Evolutionary conservation across 306 rosid genomes (phyloP), one percentile per base, ranked within the genome.

Genomic region (Citrullus amarus): DNA sequence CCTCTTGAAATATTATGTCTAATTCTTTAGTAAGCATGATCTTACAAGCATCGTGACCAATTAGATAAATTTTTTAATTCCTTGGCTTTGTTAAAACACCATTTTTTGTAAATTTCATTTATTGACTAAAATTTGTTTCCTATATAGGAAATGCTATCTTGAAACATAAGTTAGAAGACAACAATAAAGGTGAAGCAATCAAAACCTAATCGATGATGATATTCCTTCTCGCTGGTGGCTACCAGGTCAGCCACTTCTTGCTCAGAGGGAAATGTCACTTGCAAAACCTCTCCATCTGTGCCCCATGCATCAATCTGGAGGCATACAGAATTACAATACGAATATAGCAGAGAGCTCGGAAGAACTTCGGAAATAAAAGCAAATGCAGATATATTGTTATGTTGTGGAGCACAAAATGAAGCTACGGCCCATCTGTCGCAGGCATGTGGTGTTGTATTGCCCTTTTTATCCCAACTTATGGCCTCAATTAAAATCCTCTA

Each of bases 271-370:
- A 89, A 75, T 20, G 6, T 60, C 62, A 94, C 82, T 84, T 86
- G 86, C 88, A 89, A 74, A 84, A 79, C 88, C 81, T 94, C 96
- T 80, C 96, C 98, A 85, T 94, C 98, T 76, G 76, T 84, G 77
- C 93, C 96, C 93, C 96, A 81, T 6, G 88, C 54, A 50, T 89
- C 97, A 88, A 89, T 84, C 98, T 94, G 85, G 25, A 53, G 25
- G 44, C 34, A 77, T 74, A 60, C 38, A 76, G 38, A 57, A 58
- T 58, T 22, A 38, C 4, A 22, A 76, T 48, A 76, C 41, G 41
- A 41, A 76, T 39, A 36, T 13, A 25, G 8, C 15, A 22, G n/a
- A 39, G 62, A 4, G 17, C 44, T 18, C 2, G 6, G 16, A 2
- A 12, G 16, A 53, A 28, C 60, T 48, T 73, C 20, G 53, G 60